Evolutionary conservation across 2,329 filamentous ascomycete species (phyloP).

Genomic region (Trichophyton simii): DNA sequence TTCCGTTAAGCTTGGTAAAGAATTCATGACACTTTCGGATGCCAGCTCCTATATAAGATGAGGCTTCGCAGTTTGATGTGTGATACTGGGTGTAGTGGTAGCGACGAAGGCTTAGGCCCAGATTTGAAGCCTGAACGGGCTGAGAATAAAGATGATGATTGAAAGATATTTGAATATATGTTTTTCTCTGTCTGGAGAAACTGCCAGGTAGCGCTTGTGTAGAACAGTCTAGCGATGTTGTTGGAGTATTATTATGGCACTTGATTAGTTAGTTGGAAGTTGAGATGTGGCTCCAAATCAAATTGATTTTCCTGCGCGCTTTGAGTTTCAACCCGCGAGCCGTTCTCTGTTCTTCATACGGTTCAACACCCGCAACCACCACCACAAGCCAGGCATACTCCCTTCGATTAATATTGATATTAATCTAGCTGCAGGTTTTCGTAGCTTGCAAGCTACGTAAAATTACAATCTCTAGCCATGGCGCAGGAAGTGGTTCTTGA

Average conservation of each 20-base stretch:
- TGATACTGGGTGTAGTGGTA: too few relatives aligned
- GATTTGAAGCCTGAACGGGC: not conserved
- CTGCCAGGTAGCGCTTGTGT: not conserved
- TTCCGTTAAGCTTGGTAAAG: conserved; percentile 27
- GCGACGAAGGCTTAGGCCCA: too few relatives aligned
- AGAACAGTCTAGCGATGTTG: not conserved
- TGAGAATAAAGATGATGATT: not conserved
- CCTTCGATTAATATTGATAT: too few relatives aligned
- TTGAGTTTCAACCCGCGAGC: not conserved
- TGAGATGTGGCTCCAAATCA: not conserved
- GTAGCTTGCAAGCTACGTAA: not conserved
- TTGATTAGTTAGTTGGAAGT: not conserved
- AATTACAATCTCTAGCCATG: conserved; percentile 38
- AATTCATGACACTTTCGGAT: conserved; percentile 17
- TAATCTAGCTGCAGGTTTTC: not conserved
- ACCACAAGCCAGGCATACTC: not conserved
- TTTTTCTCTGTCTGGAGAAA: not conserved
- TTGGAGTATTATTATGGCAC: not conserved
- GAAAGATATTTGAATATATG: not conserved
- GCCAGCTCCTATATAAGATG: not conserved
- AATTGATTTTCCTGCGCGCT: not conserved
- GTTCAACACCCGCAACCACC: not conserved
- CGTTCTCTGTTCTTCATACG: too few relatives aligned
- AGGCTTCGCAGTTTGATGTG: too few relatives aligned
- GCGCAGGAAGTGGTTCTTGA: conserved; percentile 67